These are phyloP conservation scores for Fusarium verrucosum DNA, from an alignment of 2,329 filamentous ascomycete genomes.

Conservation along the genomic window DNA sequence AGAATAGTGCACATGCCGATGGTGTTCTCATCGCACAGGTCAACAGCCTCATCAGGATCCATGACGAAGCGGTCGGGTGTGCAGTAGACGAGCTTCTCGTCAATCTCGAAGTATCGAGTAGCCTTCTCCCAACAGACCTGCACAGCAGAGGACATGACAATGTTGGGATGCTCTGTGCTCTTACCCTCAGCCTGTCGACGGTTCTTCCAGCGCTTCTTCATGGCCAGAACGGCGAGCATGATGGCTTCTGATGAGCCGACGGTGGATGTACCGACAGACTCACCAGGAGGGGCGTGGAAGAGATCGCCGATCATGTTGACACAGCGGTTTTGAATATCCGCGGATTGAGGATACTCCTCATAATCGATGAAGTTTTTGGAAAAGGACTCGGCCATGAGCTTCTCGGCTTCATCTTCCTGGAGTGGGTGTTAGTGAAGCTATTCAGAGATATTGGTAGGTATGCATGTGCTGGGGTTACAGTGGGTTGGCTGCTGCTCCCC, in stretches of 20 bases:
- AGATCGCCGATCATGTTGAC: slow-evolving; percentile 90
- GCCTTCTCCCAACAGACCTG: slow-evolving; percentile 99
- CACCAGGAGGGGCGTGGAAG: slow-evolving; percentile 79
- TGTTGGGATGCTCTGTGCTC: slow-evolving; percentile 81
- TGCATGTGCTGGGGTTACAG: slow-evolving; percentile 1
- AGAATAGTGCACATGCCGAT: slow-evolving; percentile 94
- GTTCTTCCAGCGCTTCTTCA: slow-evolving; percentile 96
- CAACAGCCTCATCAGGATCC: slow-evolving; percentile 69
- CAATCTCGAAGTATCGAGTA: slow-evolving; percentile 88
- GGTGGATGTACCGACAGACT: slow-evolving; percentile 85
- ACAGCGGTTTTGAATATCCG: slow-evolving; percentile 90
- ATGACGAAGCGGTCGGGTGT: slow-evolving; percentile 69
- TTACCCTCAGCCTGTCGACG: slow-evolving; percentile 85
- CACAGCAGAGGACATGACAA: slow-evolving; percentile 94
- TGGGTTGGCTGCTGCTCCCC: slow-evolving; percentile 5
- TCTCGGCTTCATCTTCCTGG: slow-evolving; percentile 91
- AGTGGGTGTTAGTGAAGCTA: slow-evolving; percentile 29
- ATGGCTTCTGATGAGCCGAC: slow-evolving; percentile 92
- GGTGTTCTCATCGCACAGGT: slow-evolving; percentile 72
- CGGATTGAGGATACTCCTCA: slow-evolving; percentile 82
- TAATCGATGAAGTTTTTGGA: slow-evolving; percentile 96
- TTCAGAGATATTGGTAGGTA: slow-evolving; percentile 18
- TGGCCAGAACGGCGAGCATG: slow-evolving; percentile 83
- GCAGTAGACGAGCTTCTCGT: slow-evolving; percentile 82
- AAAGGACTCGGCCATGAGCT: slow-evolving; percentile 92